Percentiles rank a stretch among this genome's conserved stretches.
phyloP scores from a whole-genome alignment of 768 basidiomycete genomes.

The Psilocybe sp. region DNA sequence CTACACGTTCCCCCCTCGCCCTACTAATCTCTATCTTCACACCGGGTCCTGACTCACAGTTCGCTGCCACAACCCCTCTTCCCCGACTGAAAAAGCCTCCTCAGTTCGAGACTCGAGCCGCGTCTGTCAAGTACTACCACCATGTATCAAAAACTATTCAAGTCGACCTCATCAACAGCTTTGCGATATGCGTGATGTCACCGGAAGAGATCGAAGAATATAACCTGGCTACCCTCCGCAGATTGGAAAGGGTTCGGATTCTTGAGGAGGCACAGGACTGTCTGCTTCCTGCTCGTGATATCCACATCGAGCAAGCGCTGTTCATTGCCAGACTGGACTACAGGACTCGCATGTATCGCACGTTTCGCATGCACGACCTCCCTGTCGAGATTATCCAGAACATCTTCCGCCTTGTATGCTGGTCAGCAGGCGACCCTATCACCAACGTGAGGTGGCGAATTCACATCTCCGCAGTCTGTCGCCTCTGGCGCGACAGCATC shows the following conservation, averaged over 20 bases:
- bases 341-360: conserved; percentile 26
- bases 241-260: conserved; percentile 13
- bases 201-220: conserved; percentile 7
- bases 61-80: no score
- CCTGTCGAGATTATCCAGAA: conserved; percentile 64
- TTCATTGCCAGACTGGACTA: conserved; percentile 33
- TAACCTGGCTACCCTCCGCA: conserved; percentile 7
- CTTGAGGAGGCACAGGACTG: conserved; percentile 13
- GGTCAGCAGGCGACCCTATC: conserved; percentile 40
- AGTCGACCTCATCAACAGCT: conserved; percentile 9
- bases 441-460: conserved; percentile 39
- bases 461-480: conserved; percentile 57
- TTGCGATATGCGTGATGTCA: conserved; percentile 13
- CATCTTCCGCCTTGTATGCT: conserved; percentile 60
- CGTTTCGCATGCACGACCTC: conserved; percentile 59
- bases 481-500: conserved; percentile 49
- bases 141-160: neutral
- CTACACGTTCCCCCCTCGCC: no score
- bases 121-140: neutral
- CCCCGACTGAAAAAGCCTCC: no score
- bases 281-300: neutral
- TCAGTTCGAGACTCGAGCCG: no score
- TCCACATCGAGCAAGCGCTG: conserved; percentile 24
- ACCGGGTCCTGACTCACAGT: no score
- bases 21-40: no score